Evolutionary conservation across 2,329 filamentous ascomycete genomes (phyloP).

Genomic region (Cercospora canescens): DNA sequence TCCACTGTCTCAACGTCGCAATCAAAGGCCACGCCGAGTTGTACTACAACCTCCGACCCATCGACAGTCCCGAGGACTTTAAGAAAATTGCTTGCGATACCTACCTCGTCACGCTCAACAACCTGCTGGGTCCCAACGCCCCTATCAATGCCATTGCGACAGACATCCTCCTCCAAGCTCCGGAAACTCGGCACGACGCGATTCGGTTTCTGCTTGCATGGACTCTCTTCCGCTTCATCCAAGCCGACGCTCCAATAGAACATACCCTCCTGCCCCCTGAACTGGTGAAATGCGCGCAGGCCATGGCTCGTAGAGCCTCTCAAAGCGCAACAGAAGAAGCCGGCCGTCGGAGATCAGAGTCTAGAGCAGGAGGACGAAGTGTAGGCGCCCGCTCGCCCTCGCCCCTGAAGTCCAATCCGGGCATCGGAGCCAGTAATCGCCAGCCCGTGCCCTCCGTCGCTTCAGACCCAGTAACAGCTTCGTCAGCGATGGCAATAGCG

Average conservation of each 20-base stretch:
- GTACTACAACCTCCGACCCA: constrained; percentile 5
- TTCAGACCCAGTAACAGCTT: not conserved
- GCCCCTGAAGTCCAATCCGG: constrained; percentile 5
- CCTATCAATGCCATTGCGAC: constrained; percentile 11
- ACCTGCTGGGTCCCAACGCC: constrained; percentile 5
- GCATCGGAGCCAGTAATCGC: constrained; percentile 7
- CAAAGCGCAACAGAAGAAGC: not conserved
- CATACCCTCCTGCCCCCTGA: constrained; percentile 19
- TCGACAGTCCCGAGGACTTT: not conserved
- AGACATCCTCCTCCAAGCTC: constrained; percentile 13
- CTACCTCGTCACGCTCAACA: constrained; percentile 7
- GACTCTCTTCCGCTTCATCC: constrained; percentile 16
- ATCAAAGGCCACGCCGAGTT: constrained; percentile 12
- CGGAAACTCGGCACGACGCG: constrained; percentile 13
- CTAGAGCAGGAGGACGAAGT: not conserved
- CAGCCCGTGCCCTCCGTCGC: not conserved
- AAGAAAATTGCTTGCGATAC: constrained; percentile 1
- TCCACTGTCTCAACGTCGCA: constrained; percentile 8
- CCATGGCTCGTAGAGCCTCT: constrained; percentile 8
- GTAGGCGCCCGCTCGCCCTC: not conserved
- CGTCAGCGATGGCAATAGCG: not conserved
- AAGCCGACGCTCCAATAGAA: constrained; percentile 11
- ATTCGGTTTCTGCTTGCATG: constrained; percentile 21
- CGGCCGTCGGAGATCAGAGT: not conserved
- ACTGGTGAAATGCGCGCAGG: constrained; percentile 16